Base-by-base conservation (phyloP, 1,284 basidiomycete species). In the Trichosporon sp. region DNA sequence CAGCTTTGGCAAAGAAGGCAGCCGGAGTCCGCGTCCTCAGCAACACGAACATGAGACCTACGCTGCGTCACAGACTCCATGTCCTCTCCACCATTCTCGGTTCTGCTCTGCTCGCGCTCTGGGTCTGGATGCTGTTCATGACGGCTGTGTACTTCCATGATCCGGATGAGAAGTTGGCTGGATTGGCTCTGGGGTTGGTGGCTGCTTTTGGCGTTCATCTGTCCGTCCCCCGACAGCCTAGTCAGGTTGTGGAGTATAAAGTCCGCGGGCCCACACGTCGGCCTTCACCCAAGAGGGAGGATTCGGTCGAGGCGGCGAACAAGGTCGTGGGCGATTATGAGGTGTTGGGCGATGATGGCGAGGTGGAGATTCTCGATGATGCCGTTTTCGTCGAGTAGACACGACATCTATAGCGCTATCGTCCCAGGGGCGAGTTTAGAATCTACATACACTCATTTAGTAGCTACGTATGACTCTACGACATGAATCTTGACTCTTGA, bases 61-160 rank as follows among this genome's bases (percentile, higher is more conserved):
- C 31, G 21, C 29, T 54, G 27, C 49, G 49, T 21, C 32, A 36
- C 23, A 34, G 59, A 2, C 13, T 68, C 14, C 70, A 74, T 63
- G 31, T 25, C 2, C n/a, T 64, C 19, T 59, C 64, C n/a, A 70
- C 70, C 3, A 21, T 69, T 27, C 46, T 49, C 63, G 49, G 68
- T 3, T 72, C 71, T 6, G 70, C 63, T 1, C 58, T 96, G 31
- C 77, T 95, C 23, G 82, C 67, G 0, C 76, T 91, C 3, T 93
- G 90, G 87, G 72, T 90, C 37, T 86, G 91, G 77, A 90, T 92
- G 73, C 81, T 86, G 10, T 85, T 86, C 68, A 89, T 89, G 59
- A 97, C 95, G 14, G 87, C 89, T 56, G 81, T 96, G 14, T 97
- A 93, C 80, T 97, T 95, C 82, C 95, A 98, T 74, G 86, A 89